Conservation (phyloP, 1,139 yeast species). For the Geotrichum fermentans region DNA sequence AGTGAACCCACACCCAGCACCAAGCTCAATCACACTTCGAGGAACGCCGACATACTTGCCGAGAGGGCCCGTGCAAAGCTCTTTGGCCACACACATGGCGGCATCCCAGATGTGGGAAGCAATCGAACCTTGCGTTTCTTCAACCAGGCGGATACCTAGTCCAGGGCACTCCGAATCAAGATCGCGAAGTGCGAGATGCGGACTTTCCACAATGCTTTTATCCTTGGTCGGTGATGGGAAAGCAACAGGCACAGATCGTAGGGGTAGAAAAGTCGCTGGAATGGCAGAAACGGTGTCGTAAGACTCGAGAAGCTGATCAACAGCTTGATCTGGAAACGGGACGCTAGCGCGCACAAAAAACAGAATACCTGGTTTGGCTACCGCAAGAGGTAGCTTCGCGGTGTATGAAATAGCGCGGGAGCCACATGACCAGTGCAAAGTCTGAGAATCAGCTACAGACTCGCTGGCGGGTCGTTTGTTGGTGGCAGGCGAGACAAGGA, state of each 20-base stretch:
- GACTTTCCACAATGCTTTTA: conserved; percentile 9
- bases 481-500: neutral
- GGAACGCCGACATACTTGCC: conserved; percentile 15
- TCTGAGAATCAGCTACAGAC: conserved; percentile 9
- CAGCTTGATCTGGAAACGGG: conserved; percentile 12
- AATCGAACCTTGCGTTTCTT: conserved; percentile 31
- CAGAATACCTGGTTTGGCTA: neutral
- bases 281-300: conserved; percentile 5
- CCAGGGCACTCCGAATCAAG: conserved; percentile 18
- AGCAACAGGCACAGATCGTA: conserved; percentile 9
- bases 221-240: conserved; percentile 8
- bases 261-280: conserved; percentile 14
- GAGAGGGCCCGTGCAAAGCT: conserved; percentile 14
- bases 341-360: conserved; percentile 15
- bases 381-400: conserved; percentile 4
- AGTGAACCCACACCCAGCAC: conserved; percentile 33
- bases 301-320: conserved; percentile 16
- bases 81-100: conserved; percentile 23
- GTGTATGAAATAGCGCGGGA: conserved; percentile 15
- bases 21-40: conserved; percentile 28
- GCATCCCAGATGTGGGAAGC: conserved; percentile 33
- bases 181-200: conserved; percentile 16
- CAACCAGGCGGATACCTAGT: conserved; percentile 17
- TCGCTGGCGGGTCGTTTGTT: conserved; percentile 1
- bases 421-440: conserved; percentile 16